A percentile compares a stretch with the other conserved stretches of the same genome.
These are phyloP conservation scores for Pseudonitzschia delicatissima DNA, from an alignment of 108 stramenopile species.

Conservation along the genomic window DNA sequence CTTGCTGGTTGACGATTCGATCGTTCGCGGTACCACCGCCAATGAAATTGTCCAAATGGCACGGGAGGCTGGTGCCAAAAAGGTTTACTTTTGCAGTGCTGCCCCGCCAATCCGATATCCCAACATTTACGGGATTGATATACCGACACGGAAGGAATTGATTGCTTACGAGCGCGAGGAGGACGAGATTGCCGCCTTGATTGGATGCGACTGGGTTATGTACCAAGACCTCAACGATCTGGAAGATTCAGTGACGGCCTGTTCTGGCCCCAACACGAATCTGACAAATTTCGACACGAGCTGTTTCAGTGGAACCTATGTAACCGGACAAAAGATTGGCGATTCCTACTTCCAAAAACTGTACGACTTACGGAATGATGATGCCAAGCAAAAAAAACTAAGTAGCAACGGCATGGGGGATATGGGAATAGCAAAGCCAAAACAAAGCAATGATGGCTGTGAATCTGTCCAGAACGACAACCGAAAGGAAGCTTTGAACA, in stretches of 20 bases:
- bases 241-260: slow-evolving; percentile 61
- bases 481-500: not conserved
- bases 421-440: slow-evolving; percentile 22
- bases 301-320: slow-evolving; percentile 95
- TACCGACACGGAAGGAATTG: slow-evolving; percentile 93
- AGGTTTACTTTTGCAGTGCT: slow-evolving; percentile 93
- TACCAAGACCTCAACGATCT: slow-evolving; percentile 73
- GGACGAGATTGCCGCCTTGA: slow-evolving; percentile 79
- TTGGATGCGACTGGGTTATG: slow-evolving; percentile 94
- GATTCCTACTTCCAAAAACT: slow-evolving; percentile 78
- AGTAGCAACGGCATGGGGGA: slow-evolving; percentile 29
- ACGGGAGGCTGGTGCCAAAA: slow-evolving; percentile 95
- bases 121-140: slow-evolving; percentile 99
- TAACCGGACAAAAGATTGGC: slow-evolving; percentile 83
- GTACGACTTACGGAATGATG: slow-evolving; percentile 72
- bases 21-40: slow-evolving; percentile 97
- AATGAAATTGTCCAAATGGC: slow-evolving; percentile 98
- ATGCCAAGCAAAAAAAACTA: slow-evolving; percentile 64
- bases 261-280: slow-evolving; percentile 17
- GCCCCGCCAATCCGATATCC: slow-evolving; percentile 98
- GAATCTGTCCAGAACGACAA: slow-evolving; percentile 76
- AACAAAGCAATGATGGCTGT: slow-evolving; percentile 70
- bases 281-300: slow-evolving; percentile 83
- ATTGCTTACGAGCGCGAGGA: slow-evolving; percentile 90
- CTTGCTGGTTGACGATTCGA: slow-evolving; percentile 95